Conservation (phyloP, 495 filamentous ascomycete species). For the Podospora appendiculata region DNA sequence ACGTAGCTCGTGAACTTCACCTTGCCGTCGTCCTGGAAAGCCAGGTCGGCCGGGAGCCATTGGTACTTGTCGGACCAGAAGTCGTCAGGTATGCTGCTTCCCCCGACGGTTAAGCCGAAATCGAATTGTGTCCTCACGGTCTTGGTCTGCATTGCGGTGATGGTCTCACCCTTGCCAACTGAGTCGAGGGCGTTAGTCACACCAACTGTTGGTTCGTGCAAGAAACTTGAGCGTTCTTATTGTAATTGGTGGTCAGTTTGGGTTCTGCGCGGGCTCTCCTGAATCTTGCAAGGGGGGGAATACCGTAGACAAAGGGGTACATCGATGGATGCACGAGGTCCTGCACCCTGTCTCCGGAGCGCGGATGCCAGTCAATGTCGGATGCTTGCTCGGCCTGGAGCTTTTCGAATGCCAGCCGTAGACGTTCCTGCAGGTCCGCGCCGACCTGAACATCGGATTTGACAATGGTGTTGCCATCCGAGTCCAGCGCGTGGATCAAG, state of each 20-base stretch:
- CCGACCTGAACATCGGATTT: conserved; percentile 24
- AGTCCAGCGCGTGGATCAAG: conserved; percentile 26
- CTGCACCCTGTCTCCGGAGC: conserved; percentile 47
- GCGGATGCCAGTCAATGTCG: conserved; percentile 51
- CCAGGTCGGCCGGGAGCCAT: conserved; percentile 55
- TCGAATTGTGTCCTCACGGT: neutral
- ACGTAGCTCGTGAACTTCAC: conserved; percentile 65
- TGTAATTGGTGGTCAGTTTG: no score
- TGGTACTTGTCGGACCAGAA: conserved; percentile 46
- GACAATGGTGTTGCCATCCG: conserved; percentile 5
- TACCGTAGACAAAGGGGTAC: conserved; percentile 47
- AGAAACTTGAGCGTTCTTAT: conserved; percentile 13
- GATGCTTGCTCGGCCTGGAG: conserved; percentile 36
- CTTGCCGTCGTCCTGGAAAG: conserved; percentile 35
- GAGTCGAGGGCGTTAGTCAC: conserved; percentile 23
- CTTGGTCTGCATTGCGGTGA: no score
- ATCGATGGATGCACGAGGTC: conserved; percentile 57
- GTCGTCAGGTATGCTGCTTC: conserved; percentile 14
- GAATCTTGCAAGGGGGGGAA: neutral
- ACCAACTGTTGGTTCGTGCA: conserved; percentile 27
- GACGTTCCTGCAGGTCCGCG: conserved; percentile 4
- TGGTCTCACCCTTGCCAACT: conserved; percentile 24
- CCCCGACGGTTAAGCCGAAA: no score
- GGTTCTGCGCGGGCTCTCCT: no score
- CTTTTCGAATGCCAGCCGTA: conserved; percentile 15